Percentiles rank a stretch among this genome's conserved stretches.
Conservation (phyloP, 176 grass and related monocot genomes). For the Tillandsia fasciculata region DNA sequence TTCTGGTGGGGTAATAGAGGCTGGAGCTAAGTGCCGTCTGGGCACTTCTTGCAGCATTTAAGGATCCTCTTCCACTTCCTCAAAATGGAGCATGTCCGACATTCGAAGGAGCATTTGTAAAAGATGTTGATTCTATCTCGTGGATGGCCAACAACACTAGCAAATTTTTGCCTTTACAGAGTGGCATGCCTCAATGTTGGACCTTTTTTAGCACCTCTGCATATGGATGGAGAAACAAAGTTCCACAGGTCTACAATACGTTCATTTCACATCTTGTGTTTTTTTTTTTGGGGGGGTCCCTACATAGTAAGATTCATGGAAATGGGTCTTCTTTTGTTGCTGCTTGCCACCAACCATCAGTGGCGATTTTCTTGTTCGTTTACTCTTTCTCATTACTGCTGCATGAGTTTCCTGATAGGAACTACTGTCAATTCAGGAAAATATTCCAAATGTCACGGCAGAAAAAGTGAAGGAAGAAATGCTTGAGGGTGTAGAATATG, state of each 20-base stretch:
- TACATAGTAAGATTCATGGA: too few relatives aligned
- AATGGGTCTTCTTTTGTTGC: too few relatives aligned
- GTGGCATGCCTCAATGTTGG: conserved; percentile 55
- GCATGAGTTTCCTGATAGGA: conserved; percentile 5
- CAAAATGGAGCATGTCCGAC: conserved; percentile 12
- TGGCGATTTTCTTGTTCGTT: conserved; percentile 6
- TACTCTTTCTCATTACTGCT: not conserved
- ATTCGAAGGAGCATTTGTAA: conserved; percentile 92
- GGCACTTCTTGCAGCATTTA: conserved; percentile 89
- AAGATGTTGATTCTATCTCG: conserved; percentile 69
- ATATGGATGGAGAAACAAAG: conserved; percentile 87
- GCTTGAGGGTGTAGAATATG: conserved; percentile 69
- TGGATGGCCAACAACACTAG: conserved; percentile 92
- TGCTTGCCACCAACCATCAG: not conserved
- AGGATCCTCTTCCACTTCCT: conserved; percentile 66
- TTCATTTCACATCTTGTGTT: not conserved
- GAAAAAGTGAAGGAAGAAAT: conserved; percentile 90
- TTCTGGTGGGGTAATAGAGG: conserved; percentile 41
- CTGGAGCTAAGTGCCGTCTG: conserved; percentile 79
- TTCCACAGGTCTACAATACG: conserved; percentile 61
- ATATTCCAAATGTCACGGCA: conserved; percentile 65
- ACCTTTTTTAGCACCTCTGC: conserved; percentile 84
- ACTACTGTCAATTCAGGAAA: conserved; percentile 46
- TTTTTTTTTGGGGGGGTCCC: not conserved
- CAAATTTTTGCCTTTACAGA: conserved; percentile 55